Conservation (phyloP, 1,284 basidiomycete genomes). For the Grifola frondosa region DNA sequence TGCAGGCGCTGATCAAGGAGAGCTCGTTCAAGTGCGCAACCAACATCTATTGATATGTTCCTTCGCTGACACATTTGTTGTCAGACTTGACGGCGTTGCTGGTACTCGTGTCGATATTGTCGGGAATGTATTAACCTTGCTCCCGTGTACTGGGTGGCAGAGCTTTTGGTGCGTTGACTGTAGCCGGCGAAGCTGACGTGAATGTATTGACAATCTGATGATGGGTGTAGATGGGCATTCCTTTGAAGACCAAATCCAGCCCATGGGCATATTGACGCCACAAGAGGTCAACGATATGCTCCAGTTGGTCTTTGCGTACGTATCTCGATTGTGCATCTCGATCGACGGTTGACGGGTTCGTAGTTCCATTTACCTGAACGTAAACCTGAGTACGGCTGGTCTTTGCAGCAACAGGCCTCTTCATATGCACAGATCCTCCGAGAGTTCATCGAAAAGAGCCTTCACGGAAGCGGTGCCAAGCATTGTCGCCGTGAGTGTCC, state of each 20-base stretch:
- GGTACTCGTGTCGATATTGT: slow-evolving; percentile 63
- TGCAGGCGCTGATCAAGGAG: slow-evolving; percentile 37
- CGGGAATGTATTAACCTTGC: slow-evolving; percentile 69
- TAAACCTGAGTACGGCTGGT: slow-evolving; percentile 59
- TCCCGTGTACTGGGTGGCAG: slow-evolving; percentile 65
- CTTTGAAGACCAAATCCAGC: slow-evolving; percentile 54
- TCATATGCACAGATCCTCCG: slow-evolving; percentile 43
- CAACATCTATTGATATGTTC: too few species aligned
- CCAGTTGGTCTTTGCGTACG: slow-evolving; percentile 43
- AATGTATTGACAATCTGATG: too few species aligned
- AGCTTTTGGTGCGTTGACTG: slow-evolving; percentile 51
- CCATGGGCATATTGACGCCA: slow-evolving; percentile 48
- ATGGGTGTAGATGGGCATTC: slow-evolving; percentile 50
- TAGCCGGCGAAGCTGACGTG: background rate
- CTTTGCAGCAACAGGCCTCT: slow-evolving; percentile 47
- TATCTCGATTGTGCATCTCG: background rate
- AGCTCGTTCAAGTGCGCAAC: slow-evolving; percentile 38
- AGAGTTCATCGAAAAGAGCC: slow-evolving; percentile 40
- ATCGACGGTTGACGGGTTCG: background rate
- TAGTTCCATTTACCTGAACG: slow-evolving; percentile 64
- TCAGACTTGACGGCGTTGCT: slow-evolving; percentile 33
- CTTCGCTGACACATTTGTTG: too few species aligned
- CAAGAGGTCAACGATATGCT: slow-evolving; percentile 45
- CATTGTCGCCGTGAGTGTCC: slow-evolving; percentile 17
- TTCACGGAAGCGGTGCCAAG: slow-evolving; percentile 29